These are phyloP conservation scores for Catunica adiposa DNA, from an alignment of 2,329 filamentous ascomycete species.

Conservation along the genomic window DNA sequence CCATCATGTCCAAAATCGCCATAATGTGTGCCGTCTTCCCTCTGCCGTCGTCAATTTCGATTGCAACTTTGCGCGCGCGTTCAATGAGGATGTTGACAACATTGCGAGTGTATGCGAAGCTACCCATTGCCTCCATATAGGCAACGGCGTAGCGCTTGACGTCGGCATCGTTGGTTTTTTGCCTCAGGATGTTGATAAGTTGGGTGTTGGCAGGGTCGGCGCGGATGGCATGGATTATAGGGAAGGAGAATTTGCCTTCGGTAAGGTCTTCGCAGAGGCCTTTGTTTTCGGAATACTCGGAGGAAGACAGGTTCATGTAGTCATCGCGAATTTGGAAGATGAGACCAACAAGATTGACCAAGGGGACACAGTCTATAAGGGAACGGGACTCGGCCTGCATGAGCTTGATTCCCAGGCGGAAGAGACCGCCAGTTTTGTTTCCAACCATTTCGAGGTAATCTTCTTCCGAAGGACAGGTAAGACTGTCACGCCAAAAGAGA, in stretches of 20 bases:
- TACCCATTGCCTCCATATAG: slow-evolving; percentile 82
- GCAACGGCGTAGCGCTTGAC: slow-evolving; percentile 81
- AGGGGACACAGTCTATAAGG: slow-evolving; percentile 54
- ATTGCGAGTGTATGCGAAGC: slow-evolving; percentile 67
- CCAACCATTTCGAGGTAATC: slow-evolving; percentile 91
- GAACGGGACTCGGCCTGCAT: slow-evolving; percentile 60
- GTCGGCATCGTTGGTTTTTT: slow-evolving; percentile 70
- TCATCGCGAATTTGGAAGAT: slow-evolving; percentile 88
- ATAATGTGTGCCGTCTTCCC: slow-evolving; percentile 41
- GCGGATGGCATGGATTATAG: slow-evolving; percentile 84
- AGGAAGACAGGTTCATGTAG: slow-evolving; percentile 68
- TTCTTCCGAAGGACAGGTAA: slow-evolving; percentile 70
- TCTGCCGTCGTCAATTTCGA: slow-evolving; percentile 46
- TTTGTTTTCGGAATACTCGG: slow-evolving; percentile 74
- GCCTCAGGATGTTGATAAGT: slow-evolving; percentile 80
- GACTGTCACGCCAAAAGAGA: slow-evolving; percentile 71
- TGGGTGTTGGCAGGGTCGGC: slow-evolving; percentile 57
- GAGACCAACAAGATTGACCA: slow-evolving; percentile 72
- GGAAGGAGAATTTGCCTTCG: slow-evolving; percentile 94
- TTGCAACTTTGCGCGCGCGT: slow-evolving; percentile 45
- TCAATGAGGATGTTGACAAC: slow-evolving; percentile 48
- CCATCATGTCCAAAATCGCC: slow-evolving; percentile 54
- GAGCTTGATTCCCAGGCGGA: slow-evolving; percentile 68
- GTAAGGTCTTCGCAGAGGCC: slow-evolving; percentile 90
- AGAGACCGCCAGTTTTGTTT: slow-evolving; percentile 80